A percentile compares a stretch with the other conserved stretches of the same genome.
Conservation (phyloP, 2,329 filamentous ascomycete species). For the Xylariaceae sp. region DNA sequence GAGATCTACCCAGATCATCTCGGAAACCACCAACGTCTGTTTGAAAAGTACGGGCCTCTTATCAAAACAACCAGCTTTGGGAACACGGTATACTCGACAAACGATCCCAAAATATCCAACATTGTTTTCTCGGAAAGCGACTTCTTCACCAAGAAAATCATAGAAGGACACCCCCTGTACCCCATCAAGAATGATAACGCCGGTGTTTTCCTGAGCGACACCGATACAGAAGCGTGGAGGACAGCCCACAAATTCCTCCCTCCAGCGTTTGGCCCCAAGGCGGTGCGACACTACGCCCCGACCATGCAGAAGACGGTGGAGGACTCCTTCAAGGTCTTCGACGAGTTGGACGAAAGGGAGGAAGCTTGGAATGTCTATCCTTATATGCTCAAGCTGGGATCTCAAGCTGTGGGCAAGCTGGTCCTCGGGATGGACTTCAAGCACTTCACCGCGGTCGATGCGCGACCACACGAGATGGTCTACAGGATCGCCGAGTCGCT, state of each 20-base stretch:
- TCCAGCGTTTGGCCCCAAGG: conserved; percentile 53
- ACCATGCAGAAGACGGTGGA: conserved; percentile 52
- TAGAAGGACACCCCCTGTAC: conserved; percentile 43
- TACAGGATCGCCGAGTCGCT: conserved; percentile 44
- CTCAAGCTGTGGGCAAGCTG: conserved; percentile 41
- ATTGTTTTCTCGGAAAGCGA: conserved; percentile 44
- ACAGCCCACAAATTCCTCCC: conserved; percentile 57
- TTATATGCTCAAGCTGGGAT: conserved; percentile 45
- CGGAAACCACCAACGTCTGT: conserved; percentile 50
- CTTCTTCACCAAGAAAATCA: conserved; percentile 49
- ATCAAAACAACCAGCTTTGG: conserved; percentile 50
- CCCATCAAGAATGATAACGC: conserved; percentile 38
- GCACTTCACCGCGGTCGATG: conserved; percentile 39
- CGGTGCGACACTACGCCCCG: conserved; percentile 55
- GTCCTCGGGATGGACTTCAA: conserved; percentile 41
- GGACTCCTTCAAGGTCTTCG: conserved; percentile 44
- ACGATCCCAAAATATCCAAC: conserved; percentile 41
- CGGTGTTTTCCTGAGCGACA: conserved; percentile 45
- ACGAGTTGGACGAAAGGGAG: conserved; percentile 43
- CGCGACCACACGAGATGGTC: conserved; percentile 48
- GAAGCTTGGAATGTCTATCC: conserved; percentile 45
- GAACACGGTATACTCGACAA: conserved; percentile 43
- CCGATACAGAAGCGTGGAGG: conserved; percentile 44
- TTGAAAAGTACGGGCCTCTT: conserved; percentile 46
- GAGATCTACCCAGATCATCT: conserved; percentile 54